phyloP scores from a whole-genome alignment of 345 rosid species.

The Euphorbia peplus region DNA sequence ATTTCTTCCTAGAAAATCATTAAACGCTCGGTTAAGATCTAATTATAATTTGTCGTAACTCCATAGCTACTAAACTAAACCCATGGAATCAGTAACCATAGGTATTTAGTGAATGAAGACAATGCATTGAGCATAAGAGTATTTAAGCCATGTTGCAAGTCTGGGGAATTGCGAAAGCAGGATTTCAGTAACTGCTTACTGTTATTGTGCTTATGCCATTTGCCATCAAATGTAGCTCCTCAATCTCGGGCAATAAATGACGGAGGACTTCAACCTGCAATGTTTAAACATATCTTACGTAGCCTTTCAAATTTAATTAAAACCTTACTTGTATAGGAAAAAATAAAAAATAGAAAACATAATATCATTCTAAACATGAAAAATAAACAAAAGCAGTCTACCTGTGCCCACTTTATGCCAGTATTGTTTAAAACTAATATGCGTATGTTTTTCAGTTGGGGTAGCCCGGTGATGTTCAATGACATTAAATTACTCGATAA shows the following conservation, averaged over 20 bases:
- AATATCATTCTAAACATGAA: conserved; percentile 2
- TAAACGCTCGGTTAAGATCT: background rate
- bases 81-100: background rate
- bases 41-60: background rate
- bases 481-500: conserved; percentile 64
- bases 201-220: conserved; percentile 55
- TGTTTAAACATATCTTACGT: background rate
- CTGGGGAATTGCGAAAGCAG: conserved; percentile 9
- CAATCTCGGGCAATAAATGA: conserved; percentile 62
- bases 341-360: background rate
- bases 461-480: conserved; percentile 40
- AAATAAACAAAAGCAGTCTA: conserved; percentile 15
- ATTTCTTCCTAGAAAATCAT: background rate
- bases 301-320: conserved; percentile 1
- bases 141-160: background rate
- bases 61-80: background rate
- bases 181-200: conserved; percentile 33
- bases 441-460: conserved; percentile 51
- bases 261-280: conserved; percentile 70
- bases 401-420: conserved; percentile 76
- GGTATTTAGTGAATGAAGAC: background rate
- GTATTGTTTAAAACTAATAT: conserved; percentile 71
- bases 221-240: conserved; percentile 91
- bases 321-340: no score
- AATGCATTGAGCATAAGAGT: background rate